Conservation (phyloP, 495 filamentous ascomycete genomes). For the Amphirosellinia nigrospora region DNA sequence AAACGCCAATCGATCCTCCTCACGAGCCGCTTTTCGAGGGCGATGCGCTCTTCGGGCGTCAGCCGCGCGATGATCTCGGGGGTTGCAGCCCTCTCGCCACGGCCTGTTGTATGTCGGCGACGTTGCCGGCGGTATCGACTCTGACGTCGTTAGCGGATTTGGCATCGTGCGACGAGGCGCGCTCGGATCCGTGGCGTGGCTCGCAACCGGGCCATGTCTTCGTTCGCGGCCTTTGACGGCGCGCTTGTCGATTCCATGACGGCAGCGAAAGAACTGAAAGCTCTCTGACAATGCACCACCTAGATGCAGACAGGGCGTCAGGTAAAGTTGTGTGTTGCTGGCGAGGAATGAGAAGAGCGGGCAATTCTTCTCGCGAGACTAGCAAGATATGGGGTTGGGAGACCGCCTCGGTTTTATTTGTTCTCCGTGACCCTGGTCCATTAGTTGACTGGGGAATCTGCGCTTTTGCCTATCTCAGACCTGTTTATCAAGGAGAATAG, state of each 20-base stretch:
- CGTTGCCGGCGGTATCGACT: conserved; percentile 11
- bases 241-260: conserved; percentile 9
- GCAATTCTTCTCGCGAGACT: not conserved
- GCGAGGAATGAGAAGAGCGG: not conserved
- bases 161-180: conserved; percentile 8
- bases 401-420: conserved; percentile 11
- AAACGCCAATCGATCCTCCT: conserved; percentile 68
- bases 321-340: not conserved
- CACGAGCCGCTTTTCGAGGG: conserved; percentile 56
- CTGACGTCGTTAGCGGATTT: not conserved
- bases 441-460: not conserved
- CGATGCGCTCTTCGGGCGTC: conserved; percentile 54
- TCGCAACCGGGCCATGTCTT: conserved; percentile 2
- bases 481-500: not conserved
- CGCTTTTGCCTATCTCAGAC: too few species aligned
- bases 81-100: conserved; percentile 44
- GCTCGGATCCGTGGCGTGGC: conserved; percentile 12
- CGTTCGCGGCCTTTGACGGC: conserved; percentile 4
- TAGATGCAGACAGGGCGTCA: not conserved
- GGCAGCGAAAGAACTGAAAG: not conserved
- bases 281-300: not conserved
- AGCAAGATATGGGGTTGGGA: not conserved
- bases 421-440: not conserved
- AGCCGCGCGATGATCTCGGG: conserved; percentile 57
- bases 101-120: conserved; percentile 34